Conservation (phyloP, 2,329 filamentous ascomycete species). For the Fusarium agapanthi region DNA sequence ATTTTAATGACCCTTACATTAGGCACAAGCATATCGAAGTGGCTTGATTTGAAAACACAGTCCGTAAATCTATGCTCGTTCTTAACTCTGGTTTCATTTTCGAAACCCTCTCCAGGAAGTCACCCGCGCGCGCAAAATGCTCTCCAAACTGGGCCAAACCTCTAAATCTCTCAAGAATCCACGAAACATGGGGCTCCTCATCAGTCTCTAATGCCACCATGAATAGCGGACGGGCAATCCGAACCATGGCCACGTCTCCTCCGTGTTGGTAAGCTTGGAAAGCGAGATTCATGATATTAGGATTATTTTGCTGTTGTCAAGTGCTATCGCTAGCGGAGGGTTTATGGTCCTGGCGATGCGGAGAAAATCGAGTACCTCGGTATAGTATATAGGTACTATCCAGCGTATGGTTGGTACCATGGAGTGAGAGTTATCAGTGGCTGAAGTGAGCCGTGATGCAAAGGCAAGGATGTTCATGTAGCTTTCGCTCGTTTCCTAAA, state of each 20-base stretch:
- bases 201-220: not conserved
- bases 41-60: not conserved
- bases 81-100: not conserved
- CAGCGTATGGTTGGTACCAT: not conserved
- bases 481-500: fast-evolving
- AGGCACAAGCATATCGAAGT: not conserved
- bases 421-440: not conserved
- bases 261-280: not conserved
- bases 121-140: not conserved
- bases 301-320: not conserved
- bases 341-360: not conserved
- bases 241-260: not conserved
- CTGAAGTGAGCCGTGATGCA: not conserved
- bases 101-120: not conserved
- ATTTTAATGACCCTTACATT: not conserved
- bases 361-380: not conserved
- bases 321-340: fast-evolving
- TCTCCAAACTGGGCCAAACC: not conserved
- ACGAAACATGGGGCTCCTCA: not conserved
- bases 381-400: not conserved
- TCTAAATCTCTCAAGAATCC: not conserved
- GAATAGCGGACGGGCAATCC: not conserved
- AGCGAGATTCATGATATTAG: not conserved
- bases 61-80: not conserved
- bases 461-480: not conserved